phyloP scores from a whole-genome alignment of 164 flowering plant genomes.

The Paratinospora sagittata region DNA sequence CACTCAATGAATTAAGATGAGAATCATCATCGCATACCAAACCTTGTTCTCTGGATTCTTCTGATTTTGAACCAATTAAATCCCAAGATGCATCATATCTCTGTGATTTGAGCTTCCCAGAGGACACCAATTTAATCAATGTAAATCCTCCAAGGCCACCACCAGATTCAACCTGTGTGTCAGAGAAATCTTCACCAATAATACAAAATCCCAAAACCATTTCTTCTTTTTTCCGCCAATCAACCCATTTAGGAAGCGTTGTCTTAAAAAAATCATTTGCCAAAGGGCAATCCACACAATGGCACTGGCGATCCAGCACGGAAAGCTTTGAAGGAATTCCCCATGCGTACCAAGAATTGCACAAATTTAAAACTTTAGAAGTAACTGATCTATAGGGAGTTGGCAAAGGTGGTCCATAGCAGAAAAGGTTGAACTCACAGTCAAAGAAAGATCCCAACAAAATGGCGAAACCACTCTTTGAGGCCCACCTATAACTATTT shows the following conservation, averaged over 20 bases:
- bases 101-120: constrained; percentile 71
- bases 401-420: constrained; percentile 56
- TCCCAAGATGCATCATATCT: constrained; percentile 55
- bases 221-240: constrained; percentile 57
- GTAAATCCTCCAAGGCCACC: constrained; percentile 53
- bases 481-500: constrained; percentile 32
- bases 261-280: constrained; percentile 40
- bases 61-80: constrained; percentile 9
- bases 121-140: constrained; percentile 54
- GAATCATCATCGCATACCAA: constrained; percentile 19
- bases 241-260: constrained; percentile 46
- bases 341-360: constrained; percentile 57
- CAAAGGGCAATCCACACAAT: constrained; percentile 55
- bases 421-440: constrained; percentile 54
- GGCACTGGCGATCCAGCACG: constrained; percentile 37
- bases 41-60: constrained; percentile 18
- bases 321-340: constrained; percentile 56
- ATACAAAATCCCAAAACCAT: constrained; percentile 63
- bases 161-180: constrained; percentile 16
- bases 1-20: constrained; percentile 20
- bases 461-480: constrained; percentile 54
- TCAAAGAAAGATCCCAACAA: constrained; percentile 74
- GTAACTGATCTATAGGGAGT: constrained; percentile 19
- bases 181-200: constrained; percentile 28
- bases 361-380: constrained; percentile 26